Conservation (phyloP, 2,329 filamentous ascomycete species). For the Thielaviopsis ethacetica region DNA sequence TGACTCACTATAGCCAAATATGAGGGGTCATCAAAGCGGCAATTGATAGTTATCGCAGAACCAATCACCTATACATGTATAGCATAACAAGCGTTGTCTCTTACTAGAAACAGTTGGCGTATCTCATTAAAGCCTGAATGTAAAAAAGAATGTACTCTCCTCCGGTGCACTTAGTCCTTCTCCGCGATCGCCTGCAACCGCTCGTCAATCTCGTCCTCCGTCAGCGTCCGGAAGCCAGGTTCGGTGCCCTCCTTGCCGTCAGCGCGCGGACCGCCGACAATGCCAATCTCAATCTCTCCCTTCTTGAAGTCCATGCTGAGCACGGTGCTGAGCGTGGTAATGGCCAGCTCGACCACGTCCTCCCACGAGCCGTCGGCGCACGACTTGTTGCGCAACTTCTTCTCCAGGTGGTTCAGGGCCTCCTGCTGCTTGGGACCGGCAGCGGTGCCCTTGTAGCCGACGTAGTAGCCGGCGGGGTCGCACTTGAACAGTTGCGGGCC, state of each 20-base stretch:
- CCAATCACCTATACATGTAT: no score
- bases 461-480: constrained; percentile 94
- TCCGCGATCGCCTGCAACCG: constrained; percentile 94
- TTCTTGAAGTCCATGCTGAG: constrained; percentile 99
- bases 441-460: constrained; percentile 94
- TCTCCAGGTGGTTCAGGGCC: constrained; percentile 94
- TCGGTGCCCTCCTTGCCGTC: constrained; percentile 75
- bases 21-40: no score
- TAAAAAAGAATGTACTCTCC: not conserved
- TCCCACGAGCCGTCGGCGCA: constrained; percentile 83
- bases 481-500: constrained; percentile 97
- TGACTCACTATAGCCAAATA: no score
- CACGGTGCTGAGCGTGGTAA: constrained; percentile 87
- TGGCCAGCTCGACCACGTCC: constrained; percentile 93
- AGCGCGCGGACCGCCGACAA: constrained; percentile 72
- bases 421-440: constrained; percentile 98
- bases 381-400: constrained; percentile 99
- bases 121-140: constrained; percentile 11
- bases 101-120: constrained; percentile 1
- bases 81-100: not conserved
- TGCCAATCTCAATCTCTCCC: constrained; percentile 92
- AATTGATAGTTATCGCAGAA: no score
- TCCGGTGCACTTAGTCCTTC: constrained; percentile 60
- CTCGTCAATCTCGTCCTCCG: constrained; percentile 96
- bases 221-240: constrained; percentile 69